Base-by-base conservation (phyloP, 140 eudicot genomes). In the Bidens hawaiensis region DNA sequence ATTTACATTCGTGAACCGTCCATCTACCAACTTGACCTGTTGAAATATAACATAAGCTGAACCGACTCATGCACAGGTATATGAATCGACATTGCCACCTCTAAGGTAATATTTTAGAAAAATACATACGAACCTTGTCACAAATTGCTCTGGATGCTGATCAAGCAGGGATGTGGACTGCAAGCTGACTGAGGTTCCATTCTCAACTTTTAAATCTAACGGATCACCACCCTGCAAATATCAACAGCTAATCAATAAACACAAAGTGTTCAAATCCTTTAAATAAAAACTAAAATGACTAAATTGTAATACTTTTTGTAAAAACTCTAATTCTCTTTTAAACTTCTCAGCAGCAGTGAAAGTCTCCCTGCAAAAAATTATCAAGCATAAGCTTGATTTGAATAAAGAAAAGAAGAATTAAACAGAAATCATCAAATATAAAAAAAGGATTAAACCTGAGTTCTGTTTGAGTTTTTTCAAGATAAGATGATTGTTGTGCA, bases 161-260 rank as follows among this genome's bases (percentile, higher is more conserved):
- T 83, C 85, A 14, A 83, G 68, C 65, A 78, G 73, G 4, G 97
- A 94, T 5, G 99, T 85, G 51, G 97, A 88, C 85, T 94, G 95
- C 40, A 88, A 83, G 73, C 99, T 88, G 45, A 64, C 81, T 41
- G 99, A 71, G 66, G 94, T 77, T 47, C 74, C 79, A 79, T 67
- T 82, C 63, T 75, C 85, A 50, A 48, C 19, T 75, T 76, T 79
- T 36, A 85, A 79, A 41, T 94, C 97, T 69, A 94, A 71, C 4
- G 99, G 99, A 81, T 94, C 62, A 19, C 99, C 99, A 65, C 97
- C 99, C 99, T 94, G 83, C 41, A 68, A 68, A 60, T 24, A 67
- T 26, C 64, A 79, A 34, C 3, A 21, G 57, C 63, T 19, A 16
- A 23, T 61, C 70, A 76, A 17, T 55, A 62, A 26, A n/a, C 55